A percentile compares a stretch with the other conserved stretches of the same genome.
These are phyloP conservation scores for Aspergillus luchuensis DNA, from an alignment of 2,329 filamentous ascomycete genomes.

Conservation along the genomic window DNA sequence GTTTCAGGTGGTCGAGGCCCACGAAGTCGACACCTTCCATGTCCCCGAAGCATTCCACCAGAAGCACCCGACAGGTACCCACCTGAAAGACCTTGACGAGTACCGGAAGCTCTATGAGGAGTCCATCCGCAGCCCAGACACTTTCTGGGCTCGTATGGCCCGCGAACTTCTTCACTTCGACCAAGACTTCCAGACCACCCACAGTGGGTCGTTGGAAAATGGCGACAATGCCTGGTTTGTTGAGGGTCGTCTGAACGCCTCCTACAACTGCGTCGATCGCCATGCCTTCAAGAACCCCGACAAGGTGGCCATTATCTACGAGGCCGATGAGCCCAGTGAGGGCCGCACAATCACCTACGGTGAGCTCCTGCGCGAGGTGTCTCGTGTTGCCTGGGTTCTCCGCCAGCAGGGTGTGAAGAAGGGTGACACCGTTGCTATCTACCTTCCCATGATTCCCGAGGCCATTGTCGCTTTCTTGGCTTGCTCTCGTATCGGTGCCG, in stretches of 20 bases:
- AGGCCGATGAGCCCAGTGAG: constrained; percentile 86
- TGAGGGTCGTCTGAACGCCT: constrained; percentile 91
- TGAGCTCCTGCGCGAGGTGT: constrained; percentile 91
- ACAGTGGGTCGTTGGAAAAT: constrained; percentile 70
- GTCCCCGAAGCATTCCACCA: constrained; percentile 59
- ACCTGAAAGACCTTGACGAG: constrained; percentile 61
- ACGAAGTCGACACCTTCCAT: constrained; percentile 54
- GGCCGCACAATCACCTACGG: constrained; percentile 90
- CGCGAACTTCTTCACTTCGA: constrained; percentile 90
- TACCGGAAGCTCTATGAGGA: constrained; percentile 70
- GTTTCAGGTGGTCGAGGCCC: constrained; percentile 47
- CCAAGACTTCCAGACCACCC: constrained; percentile 87
- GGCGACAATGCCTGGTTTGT: constrained; percentile 95
- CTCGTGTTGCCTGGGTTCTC: constrained; percentile 79
- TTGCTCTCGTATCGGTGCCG: constrained; percentile 85
- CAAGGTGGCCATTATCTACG: constrained; percentile 96
- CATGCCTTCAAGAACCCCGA: constrained; percentile 94
- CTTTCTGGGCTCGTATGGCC: constrained; percentile 86
- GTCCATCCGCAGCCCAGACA: constrained; percentile 84
- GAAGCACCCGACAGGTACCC: constrained; percentile 63
- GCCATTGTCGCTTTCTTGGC: constrained; percentile 89
- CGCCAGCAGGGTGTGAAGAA: constrained; percentile 96
- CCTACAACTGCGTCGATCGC: constrained; percentile 95
- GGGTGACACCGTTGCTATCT: constrained; percentile 95
- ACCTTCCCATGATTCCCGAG: constrained; percentile 98